Percentiles rank a stretch among this genome's conserved stretches.
These are phyloP conservation scores for Neurospora sp. DNA, from an alignment of 495 filamentous ascomycete genomes.

Conservation along the genomic window DNA sequence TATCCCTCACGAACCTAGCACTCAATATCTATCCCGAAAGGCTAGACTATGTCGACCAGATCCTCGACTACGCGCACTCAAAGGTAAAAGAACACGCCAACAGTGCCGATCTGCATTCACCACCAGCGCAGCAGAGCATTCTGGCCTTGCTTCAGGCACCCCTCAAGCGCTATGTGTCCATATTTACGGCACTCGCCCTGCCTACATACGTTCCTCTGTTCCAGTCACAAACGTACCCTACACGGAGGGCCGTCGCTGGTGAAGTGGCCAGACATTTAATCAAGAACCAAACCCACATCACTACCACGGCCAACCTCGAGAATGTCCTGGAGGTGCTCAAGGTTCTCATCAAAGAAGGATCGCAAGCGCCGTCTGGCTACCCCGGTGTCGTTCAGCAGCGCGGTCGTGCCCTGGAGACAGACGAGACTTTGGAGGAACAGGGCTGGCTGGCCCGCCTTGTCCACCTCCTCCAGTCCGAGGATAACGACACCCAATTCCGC, in stretches of 20 bases:
- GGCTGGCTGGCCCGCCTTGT: conserved; percentile 89
- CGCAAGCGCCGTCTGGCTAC: conserved; percentile 74
- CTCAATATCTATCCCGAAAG: conserved; percentile 90
- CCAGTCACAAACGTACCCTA: conserved; percentile 87
- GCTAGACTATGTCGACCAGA: conserved; percentile 91
- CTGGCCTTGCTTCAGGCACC: conserved; percentile 80
- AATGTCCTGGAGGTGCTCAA: conserved; percentile 79
- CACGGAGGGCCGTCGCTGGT: conserved; percentile 78
- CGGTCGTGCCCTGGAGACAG: conserved; percentile 59
- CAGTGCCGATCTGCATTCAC: conserved; percentile 86
- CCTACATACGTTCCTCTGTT: conserved; percentile 85
- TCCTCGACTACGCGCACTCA: conserved; percentile 76
- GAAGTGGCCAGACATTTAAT: conserved; percentile 73
- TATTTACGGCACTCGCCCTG: conserved; percentile 86
- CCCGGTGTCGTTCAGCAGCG: conserved; percentile 63
- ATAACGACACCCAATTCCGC: conserved; percentile 91
- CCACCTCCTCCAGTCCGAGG: conserved; percentile 69
- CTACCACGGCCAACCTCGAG: conserved; percentile 68
- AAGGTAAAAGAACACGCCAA: conserved; percentile 87
- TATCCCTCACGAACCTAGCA: conserved; percentile 84
- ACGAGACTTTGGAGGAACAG: conserved; percentile 96
- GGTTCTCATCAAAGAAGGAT: conserved; percentile 87
- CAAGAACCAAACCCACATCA: conserved; percentile 67
- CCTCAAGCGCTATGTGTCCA: conserved; percentile 77
- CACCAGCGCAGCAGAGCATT: conserved; percentile 76